A percentile compares a stretch with the other conserved stretches of the same genome.
phyloP scores from a whole-genome alignment of 352 stramenopile genomes.

The Globisporangium echinulatum region DNA sequence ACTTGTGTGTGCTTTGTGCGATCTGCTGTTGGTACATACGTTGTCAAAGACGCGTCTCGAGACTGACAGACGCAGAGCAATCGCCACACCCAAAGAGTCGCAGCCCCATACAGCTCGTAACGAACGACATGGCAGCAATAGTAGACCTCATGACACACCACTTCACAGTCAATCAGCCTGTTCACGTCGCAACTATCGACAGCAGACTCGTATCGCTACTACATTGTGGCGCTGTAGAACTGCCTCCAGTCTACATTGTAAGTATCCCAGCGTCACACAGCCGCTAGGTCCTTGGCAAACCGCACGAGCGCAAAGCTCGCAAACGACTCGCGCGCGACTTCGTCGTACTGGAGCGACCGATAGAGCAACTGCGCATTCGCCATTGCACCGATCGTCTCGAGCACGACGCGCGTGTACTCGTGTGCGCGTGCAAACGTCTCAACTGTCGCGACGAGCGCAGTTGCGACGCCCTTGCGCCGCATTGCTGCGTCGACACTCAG shows the following conservation, averaged over 20 bases:
- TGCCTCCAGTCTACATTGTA: not conserved
- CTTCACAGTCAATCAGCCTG: no score
- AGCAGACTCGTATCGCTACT: no score
- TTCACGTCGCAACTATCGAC: no score
- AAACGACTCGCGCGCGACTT: constrained; percentile 22
- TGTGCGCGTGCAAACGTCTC: constrained; percentile 29
- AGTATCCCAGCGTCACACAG: no score
- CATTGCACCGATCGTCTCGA: constrained; percentile 70
- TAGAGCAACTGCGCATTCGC: constrained; percentile 50
- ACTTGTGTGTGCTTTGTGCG: no score
- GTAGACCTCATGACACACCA: no score
- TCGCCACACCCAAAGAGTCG: no score
- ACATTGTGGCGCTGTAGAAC: not conserved
- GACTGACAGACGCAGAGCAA: no score
- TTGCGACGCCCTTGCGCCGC: constrained; percentile 43
- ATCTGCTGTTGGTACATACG: no score
- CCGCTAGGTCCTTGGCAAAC: constrained; percentile 32
- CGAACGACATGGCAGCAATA: no score
- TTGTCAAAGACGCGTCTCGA: no score
- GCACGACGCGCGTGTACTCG: constrained; percentile 26
- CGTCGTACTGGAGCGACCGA: constrained; percentile 25
- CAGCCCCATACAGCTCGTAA: no score
- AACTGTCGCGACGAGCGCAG: constrained; percentile 31
- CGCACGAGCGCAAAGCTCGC: constrained; percentile 48
- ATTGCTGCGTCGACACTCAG: constrained; percentile 37